Base-by-base conservation (phyloP, 257 asterid species). In the Penstemon barbatus region DNA sequence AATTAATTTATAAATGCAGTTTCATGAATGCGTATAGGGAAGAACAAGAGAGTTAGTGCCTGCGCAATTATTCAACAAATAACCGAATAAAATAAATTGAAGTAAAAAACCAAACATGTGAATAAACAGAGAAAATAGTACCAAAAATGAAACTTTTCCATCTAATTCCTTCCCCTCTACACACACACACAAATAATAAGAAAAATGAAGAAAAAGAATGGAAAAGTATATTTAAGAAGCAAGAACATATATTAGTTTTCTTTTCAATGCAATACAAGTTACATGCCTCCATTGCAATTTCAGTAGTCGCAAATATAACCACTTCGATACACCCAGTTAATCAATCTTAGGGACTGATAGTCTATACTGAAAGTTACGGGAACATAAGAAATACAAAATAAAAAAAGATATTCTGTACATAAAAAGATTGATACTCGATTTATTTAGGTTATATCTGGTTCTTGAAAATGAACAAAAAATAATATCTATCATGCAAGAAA, bases 291-390 rank as follows among this genome's bases (percentile, higher is more conserved):
- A 48, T 46, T 39, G 13, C 40, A 55, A 48, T 58, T 50, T 58
- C 7, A 40, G 58, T 13, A 65, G 8, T 46, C 8, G 61, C 59
- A 57, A 57, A 48, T 15, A 59, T 3, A 11, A 59, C 68, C 57
- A 58, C 5, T 49, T 15, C 18, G 18, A 15, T 15, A 15, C 18
- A 15, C 59, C 3, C 18, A 8, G 40, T 44, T 9, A 58, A 44
- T 18, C 62, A 52, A 53, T 33, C 50, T 51, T 43, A 25, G 57
- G 46, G 19, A n/a, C n/a, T 12, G 61, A 55, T 12, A 40, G 36
- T 37, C 53, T 45, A 19, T 2, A 18, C 42, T 37, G 37, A n/a
- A 55, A 57, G 39, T 57, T 33, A 10, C 2, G 7, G 4, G 33
- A 54, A 63, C 7, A 3, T 46, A 42, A 11, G 52, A 19, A 8